These are phyloP conservation scores for Colletotrichum gloeosporioides DNA, from an alignment of 2,329 filamentous ascomycete genomes.

Conservation along the genomic window DNA sequence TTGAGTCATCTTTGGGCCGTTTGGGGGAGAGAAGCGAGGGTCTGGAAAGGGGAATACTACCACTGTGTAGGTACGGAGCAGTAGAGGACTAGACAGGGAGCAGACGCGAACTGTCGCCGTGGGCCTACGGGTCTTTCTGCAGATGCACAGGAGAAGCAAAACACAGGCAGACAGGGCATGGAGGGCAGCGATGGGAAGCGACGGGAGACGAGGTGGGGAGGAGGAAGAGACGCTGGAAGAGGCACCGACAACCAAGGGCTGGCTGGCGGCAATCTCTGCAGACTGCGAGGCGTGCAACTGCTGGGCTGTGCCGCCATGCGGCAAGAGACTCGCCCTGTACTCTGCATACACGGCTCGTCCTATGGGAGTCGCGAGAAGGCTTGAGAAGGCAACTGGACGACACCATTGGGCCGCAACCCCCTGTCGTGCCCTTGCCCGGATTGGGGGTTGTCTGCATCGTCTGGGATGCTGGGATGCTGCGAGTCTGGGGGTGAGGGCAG, in stretches of 20 bases:
- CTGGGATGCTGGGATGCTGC: background rate
- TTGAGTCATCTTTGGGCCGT: conserved; percentile 21
- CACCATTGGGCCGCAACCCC: conserved; percentile 42
- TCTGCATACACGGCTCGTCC: conserved; percentile 35
- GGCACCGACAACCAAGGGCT: background rate
- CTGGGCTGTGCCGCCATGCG: conserved; percentile 50
- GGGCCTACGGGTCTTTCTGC: background rate
- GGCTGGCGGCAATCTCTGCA: conserved; percentile 13
- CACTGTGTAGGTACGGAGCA: background rate
- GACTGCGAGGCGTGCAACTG: conserved; percentile 26
- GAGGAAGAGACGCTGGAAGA: background rate
- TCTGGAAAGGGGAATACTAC: background rate
- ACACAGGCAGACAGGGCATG: background rate
- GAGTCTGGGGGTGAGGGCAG: background rate
- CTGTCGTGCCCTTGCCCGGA: conserved; percentile 13
- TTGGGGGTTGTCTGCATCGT: conserved; percentile 19
- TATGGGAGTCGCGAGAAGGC: conserved; percentile 30
- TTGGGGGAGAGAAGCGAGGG: background rate
- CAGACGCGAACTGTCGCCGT: conserved; percentile 8
- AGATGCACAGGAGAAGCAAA: conserved; percentile 3
- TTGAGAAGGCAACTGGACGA: conserved; percentile 15
- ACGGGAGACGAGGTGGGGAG: background rate
- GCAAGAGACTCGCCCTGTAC: conserved; percentile 34
- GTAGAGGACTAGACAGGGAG: background rate
- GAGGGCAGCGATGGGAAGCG: background rate